phyloP scores from a whole-genome alignment of 108 stramenopile species.

The Pseudonitzschia multiseries region DNA sequence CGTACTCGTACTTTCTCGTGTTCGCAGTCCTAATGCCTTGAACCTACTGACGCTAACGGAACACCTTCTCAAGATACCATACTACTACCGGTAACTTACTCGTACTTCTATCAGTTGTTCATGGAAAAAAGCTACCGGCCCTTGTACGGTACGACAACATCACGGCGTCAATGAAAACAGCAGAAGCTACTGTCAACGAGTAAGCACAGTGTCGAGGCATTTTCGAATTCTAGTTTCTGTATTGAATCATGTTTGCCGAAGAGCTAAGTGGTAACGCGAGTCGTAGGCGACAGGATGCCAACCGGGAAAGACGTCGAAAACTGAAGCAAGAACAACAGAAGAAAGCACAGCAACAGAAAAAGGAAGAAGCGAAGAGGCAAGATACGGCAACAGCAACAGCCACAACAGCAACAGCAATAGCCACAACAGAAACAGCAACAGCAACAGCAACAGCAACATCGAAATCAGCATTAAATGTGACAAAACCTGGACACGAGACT shows the following conservation, averaged over 20 bases:
- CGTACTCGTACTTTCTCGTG: no score
- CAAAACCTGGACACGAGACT: neutral
- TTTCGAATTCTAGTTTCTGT: neutral
- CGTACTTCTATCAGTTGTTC: no score
- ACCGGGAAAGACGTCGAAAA: constrained; percentile 56
- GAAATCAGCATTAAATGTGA: constrained; percentile 2
- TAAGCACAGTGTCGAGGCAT: no score
- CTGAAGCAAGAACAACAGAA: constrained; percentile 67
- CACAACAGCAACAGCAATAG: constrained; percentile 15
- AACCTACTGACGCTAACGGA: no score
- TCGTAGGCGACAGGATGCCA: constrained; percentile 71
- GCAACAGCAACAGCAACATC: neutral
- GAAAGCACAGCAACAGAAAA: constrained; percentile 50
- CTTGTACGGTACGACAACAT: no score
- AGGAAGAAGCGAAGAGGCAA: constrained; percentile 34
- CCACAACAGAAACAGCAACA: neutral
- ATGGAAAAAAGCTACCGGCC: no score
- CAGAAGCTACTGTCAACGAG: no score
- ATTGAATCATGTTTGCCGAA: constrained; percentile 70
- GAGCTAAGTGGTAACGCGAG: constrained; percentile 70
- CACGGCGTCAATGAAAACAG: no score
- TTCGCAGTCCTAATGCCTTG: no score
- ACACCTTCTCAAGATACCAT: no score
- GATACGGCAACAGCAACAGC: neutral
- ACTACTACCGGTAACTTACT: no score